Evolutionary conservation across 192 early-diverging fungal species (phyloP), one percentile per base, ranked within the genome.

Genomic region (Coemansia sp.): DNA sequence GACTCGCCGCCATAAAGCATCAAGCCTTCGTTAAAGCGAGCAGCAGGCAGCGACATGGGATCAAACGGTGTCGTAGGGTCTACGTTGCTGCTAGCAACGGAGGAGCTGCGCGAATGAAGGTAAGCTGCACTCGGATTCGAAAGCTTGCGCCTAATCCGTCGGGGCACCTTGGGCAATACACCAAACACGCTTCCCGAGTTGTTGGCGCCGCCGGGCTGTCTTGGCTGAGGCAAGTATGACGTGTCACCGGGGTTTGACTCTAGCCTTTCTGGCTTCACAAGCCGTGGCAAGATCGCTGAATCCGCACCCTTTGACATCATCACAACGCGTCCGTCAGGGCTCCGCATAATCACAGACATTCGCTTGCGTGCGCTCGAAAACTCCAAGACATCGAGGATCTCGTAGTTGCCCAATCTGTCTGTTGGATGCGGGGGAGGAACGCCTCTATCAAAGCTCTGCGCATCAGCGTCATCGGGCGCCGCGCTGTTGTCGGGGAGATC

Each of bases 281-380:
- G 77, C 2, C 90, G 84, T 58, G 89, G 91, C 60, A 93, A 77
- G 59, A 97, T 87, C 23, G 94, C 89, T 8, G 93, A 94, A 73
- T 97, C 95, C 2, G 95, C 95, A 30, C 95, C 95, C 84, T 97
- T 96, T 76, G 90, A 92, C 71, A 92, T 88, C 52, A 97, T 73
- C 12, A 88, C 85, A 56, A 95, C 94, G 23, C 83, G 85, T 10
- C 89, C 90, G 63, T 92, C 88, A 6, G 91, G 87, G 61, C 87
- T 86, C 33, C 88, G 81, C 60, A 91, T 85, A 36, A 97, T 84
- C 8, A 93, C 87, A 0, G 89, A 91, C 95, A 96, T 96, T 38
- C 95, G 88, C 69, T 97, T 97, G 21, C 95, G 88, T 55, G 91
- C 90, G 55, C 87, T 89, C 0, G 89, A 89, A 73, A 97, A 97